Evolutionary conservation across 441 rosid genomes (phyloP), one percentile per base, ranked within the genome.

Genomic region (Theobroma grandiflorum): DNA sequence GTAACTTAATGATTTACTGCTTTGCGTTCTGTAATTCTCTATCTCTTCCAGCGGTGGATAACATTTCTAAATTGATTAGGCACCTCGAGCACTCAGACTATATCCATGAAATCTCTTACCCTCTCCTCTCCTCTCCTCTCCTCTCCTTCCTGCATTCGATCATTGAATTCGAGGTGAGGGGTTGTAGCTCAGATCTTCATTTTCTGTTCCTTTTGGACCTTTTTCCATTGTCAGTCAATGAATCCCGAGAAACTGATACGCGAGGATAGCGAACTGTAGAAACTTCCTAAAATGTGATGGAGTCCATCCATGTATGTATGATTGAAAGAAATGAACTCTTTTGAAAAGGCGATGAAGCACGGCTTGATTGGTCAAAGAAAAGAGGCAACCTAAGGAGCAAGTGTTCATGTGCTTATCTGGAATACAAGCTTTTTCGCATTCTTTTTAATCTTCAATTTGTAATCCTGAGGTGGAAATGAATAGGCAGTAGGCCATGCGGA

Each of bases 381-480:
- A 66, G 53, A 62, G 45, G 77, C 26, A 62, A n/a, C 35, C 49
- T 1, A 62, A 62, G 20, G 61, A 72, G 35, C 59, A 57, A 31
- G 26, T 10, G 35, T 22, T 22, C 50, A 65, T 77, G 61, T 66
- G 79, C 63, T 37, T 37, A 66, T 14, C 73, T 66, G 64, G 16
- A 65, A 50, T 12, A 22, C 73, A 65, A 77, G 18, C 72, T 4
- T 45, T 49, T 63, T 11, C 22, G 26, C 14, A 8, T 20, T 15
- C 20, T 14, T 52, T 72, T 43, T 4, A 14, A 16, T 68, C 37
- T 57, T 43, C 37, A 31, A 70, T 4, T 62, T 31, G 12, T 40
- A 47, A 72, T 10, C 61, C 49, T 82, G 79, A 78, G 77, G 79
- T 78, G 82, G 72, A 67, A 35, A 18, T 67, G 82, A 75, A 33